Conservation (phyloP, 2,329 filamentous ascomycete species). For the Aspergillus quadricinctus region DNA sequence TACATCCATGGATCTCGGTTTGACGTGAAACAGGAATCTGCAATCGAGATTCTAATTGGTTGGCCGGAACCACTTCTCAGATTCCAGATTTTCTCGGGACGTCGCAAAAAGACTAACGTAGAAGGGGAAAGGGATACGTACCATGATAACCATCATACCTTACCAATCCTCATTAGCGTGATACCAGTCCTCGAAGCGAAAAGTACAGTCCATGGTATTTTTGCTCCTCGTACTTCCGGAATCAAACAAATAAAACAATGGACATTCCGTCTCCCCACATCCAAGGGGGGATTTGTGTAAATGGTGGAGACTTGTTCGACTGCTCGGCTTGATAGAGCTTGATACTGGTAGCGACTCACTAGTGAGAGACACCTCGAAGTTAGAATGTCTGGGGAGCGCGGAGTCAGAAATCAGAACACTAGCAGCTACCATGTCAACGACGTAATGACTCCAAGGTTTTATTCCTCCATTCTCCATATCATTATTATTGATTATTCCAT, state of each 20-base stretch:
- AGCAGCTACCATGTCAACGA: background rate
- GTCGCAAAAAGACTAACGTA: background rate
- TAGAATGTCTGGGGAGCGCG: background rate
- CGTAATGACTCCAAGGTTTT: background rate
- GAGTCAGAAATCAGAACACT: background rate
- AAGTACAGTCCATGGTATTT: background rate
- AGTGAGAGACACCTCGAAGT: background rate
- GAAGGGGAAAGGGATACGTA: background rate
- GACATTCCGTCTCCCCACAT: background rate
- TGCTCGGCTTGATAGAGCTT: background rate
- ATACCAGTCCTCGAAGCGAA: background rate
- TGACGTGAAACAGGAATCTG: conserved; percentile 4
- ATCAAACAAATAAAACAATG: background rate
- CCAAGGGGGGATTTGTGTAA: background rate
- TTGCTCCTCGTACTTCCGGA: background rate
- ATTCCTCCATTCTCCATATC: background rate
- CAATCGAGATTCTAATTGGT: background rate
- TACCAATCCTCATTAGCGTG: background rate
- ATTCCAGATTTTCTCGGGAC: background rate
- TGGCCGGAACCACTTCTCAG: background rate
- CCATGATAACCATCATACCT: background rate
- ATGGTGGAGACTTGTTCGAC: background rate
- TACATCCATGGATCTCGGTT: background rate
- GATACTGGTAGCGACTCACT: no score
- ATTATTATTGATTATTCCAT: background rate